Evolutionary conservation across 2,329 filamentous ascomycete genomes (phyloP), one percentile per base, ranked within the genome.

Genomic region (Lachnellula hyalina): DNA sequence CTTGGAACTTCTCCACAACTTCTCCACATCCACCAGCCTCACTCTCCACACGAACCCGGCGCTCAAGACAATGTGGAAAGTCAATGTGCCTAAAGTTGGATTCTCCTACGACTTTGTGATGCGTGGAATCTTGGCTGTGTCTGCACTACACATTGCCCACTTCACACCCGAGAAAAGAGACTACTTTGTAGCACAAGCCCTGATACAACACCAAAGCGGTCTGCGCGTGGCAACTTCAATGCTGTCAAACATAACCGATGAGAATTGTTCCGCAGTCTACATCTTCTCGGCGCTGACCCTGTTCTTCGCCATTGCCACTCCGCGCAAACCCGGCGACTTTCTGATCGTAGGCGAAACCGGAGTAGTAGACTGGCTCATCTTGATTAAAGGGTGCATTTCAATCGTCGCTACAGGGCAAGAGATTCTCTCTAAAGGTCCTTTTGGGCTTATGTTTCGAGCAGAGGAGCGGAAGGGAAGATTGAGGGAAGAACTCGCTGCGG

Each of bases 1-100:
- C 46, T 70, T 81, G 8, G 77, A 81, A 59, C 71, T 82, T 1
- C 68, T 82, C 6, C 77, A 82, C 61, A 77, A 82, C 65, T 82
- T 73, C 58, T 74, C 72, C 45, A 76, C 73, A 0, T 74, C 73
- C 9, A 82, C 79, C 0, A 73, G 72, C 50, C 67, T 71, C n/a
- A 80, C 77, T 0, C 65, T 81, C 3, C 73, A 73, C 4, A 67
- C 66, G 6, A 72, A 76, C 38, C 67, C 73, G 0, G 60, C 67
- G 6, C 58, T 78, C 3, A 73, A 74, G 41, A 69, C 71, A 35
- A 71, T 80, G 32, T 81, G 76, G 74, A 72, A 73, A 6, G 68
- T 75, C 7, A 74, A 74, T 51, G 73, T 63, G 3, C 74, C 78
- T 11, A 71, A 73, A n/a, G 63, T 78, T 23, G 78, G 73, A 2